These are phyloP conservation scores for Terfezia claveryi DNA, from an alignment of 495 filamentous ascomycete genomes.

Conservation along the genomic window DNA sequence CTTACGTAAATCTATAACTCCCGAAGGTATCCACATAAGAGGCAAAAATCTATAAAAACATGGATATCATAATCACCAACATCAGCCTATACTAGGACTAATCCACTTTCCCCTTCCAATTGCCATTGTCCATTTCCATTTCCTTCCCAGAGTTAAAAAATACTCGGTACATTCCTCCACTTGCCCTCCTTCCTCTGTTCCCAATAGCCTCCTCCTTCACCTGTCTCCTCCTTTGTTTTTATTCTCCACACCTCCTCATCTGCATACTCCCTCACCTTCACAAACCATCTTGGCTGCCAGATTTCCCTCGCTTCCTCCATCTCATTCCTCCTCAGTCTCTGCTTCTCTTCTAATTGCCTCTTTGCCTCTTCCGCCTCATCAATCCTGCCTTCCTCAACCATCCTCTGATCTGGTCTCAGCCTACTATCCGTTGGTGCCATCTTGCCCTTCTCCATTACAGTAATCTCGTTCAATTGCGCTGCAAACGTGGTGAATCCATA, in stretches of 20 bases:
- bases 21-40: too few species aligned
- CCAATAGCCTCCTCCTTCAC: conserved; percentile 53
- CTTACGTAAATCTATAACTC: too few species aligned
- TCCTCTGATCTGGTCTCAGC: conserved; percentile 78
- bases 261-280: conserved; percentile 30
- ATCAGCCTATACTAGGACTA: too few species aligned
- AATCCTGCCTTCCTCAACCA: conserved; percentile 58
- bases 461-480: conserved; percentile 70
- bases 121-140: too few species aligned
- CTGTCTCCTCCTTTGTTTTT: conserved; percentile 37
- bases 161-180: not conserved
- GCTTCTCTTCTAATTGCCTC: conserved; percentile 59
- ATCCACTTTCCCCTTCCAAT: too few species aligned
- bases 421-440: conserved; percentile 59
- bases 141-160: not conserved
- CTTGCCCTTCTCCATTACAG: conserved; percentile 45
- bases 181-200: conserved; percentile 43
- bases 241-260: conserved; percentile 64
- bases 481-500: conserved; percentile 83
- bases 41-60: too few species aligned
- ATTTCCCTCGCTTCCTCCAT: conserved; percentile 50
- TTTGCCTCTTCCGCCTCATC: conserved; percentile 74
- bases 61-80: too few species aligned
- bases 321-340: conserved; percentile 49
- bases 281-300: conserved; percentile 67